These are phyloP conservation scores for Colletotrichum limetticola DNA, from an alignment of 2,329 filamentous ascomycete genomes.

Conservation along the genomic window DNA sequence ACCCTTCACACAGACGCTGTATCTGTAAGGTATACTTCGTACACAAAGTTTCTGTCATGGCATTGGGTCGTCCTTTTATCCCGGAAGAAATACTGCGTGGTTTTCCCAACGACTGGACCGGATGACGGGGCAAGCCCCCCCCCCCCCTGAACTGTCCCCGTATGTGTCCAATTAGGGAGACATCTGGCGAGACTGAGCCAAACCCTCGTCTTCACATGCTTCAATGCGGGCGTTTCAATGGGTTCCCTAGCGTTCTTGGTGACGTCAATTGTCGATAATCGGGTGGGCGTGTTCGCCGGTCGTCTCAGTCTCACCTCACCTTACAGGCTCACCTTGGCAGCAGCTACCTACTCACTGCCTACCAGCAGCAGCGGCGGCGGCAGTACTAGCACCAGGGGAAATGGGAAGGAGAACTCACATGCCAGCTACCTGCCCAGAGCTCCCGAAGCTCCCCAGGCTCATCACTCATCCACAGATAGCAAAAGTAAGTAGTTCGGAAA, in stretches of 20 bases:
- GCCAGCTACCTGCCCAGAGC: slow-evolving; percentile 27
- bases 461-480: no score
- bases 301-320: slow-evolving; percentile 9
- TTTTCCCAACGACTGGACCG: not conserved
- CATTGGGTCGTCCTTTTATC: not conserved
- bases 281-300: slow-evolving; percentile 24
- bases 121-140: not conserved
- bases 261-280: slow-evolving; percentile 24
- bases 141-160: not conserved
- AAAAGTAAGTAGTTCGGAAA: no score
- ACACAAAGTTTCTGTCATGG: not conserved
- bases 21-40: not conserved
- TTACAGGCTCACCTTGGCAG: not conserved
- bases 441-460: slow-evolving; percentile 28
- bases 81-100: not conserved
- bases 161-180: not conserved
- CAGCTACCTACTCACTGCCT: no score
- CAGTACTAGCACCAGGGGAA: not conserved
- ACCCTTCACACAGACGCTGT: not conserved
- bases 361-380: not conserved
- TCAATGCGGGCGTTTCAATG: slow-evolving; percentile 25
- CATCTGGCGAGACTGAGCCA: not conserved
- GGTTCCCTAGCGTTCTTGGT: slow-evolving; percentile 26
- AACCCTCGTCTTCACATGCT: slow-evolving; percentile 32
- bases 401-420: slow-evolving; percentile 13